These are phyloP conservation scores for Backusella tuberculispora DNA, from an alignment of 192 early-diverging fungal genomes.

Conservation along the genomic window DNA sequence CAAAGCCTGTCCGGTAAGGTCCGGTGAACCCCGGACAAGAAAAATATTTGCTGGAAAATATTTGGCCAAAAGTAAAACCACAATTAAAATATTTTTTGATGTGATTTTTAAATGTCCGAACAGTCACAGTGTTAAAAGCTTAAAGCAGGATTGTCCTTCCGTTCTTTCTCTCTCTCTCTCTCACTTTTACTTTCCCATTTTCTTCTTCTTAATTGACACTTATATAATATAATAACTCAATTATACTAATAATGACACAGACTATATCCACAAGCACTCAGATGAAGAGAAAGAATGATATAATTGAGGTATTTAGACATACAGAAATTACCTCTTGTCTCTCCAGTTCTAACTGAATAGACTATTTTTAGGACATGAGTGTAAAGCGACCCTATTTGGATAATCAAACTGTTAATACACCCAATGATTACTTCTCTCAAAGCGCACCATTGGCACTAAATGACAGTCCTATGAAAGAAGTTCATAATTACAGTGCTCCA, in stretches of 20 bases:
- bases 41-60: background rate
- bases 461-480: conserved; percentile 4
- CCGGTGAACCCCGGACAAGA: background rate
- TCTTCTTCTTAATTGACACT: background rate
- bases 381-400: conserved; percentile 5
- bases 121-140: background rate
- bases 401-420: background rate
- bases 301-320: conserved; percentile 4
- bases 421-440: background rate
- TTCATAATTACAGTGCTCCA: background rate
- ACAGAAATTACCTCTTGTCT: background rate
- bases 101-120: conserved; percentile 12
- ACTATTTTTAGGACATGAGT: background rate
- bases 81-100: background rate
- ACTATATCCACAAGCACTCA: background rate
- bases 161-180: background rate
- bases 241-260: background rate
- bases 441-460: background rate
- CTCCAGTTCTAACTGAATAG: background rate
- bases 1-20: background rate
- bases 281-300: conserved; percentile 11
- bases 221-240: too few relatives aligned
- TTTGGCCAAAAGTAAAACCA: conserved; percentile 7
- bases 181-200: background rate
- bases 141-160: background rate